Evolutionary conservation across 306 rosid species (phyloP).

Genomic region (Cercis canadensis): DNA sequence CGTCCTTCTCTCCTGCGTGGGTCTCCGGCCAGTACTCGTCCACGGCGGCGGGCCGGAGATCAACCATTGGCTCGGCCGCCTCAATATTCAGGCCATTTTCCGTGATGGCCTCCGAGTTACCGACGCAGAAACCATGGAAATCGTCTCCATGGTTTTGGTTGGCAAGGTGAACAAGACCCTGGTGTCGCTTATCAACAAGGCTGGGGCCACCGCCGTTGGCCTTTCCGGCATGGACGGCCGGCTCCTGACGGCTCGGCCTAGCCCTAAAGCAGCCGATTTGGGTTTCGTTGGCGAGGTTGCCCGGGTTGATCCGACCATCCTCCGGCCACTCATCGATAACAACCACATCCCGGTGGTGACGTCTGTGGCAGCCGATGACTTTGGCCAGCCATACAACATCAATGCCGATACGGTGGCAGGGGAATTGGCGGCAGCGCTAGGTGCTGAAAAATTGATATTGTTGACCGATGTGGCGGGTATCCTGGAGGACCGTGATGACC

Average conservation of each 20-base stretch:
- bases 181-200: constrained; percentile 77
- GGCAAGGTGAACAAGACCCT: constrained; percentile 83
- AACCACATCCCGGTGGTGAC: constrained; percentile 85
- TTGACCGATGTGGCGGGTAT: constrained; percentile 92
- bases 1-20: constrained; percentile 88
- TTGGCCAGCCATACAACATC: constrained; percentile 84
- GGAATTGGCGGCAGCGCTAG: constrained; percentile 85
- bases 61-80: constrained; percentile 85
- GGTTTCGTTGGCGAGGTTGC: constrained; percentile 90
- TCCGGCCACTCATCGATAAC: constrained; percentile 64
- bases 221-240: constrained; percentile 87
- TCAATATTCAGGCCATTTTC: constrained; percentile 77
- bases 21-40: constrained; percentile 82
- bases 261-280: constrained; percentile 65
- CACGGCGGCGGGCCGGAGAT: constrained; percentile 99
- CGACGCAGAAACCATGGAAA: constrained; percentile 85
- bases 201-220: constrained; percentile 86
- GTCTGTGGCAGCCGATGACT: constrained; percentile 82
- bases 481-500: constrained; percentile 60
- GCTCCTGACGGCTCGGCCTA: constrained; percentile 77
- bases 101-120: constrained; percentile 93
- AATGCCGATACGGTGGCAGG: constrained; percentile 94
- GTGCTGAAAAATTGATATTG: constrained; percentile 91
- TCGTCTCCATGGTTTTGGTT: constrained; percentile 94
- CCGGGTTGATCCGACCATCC: constrained; percentile 61